Percentiles rank a stretch among this genome's conserved stretches.
Conservation (phyloP, 202 grass and related monocot genomes). For the Musa balbisiana region DNA sequence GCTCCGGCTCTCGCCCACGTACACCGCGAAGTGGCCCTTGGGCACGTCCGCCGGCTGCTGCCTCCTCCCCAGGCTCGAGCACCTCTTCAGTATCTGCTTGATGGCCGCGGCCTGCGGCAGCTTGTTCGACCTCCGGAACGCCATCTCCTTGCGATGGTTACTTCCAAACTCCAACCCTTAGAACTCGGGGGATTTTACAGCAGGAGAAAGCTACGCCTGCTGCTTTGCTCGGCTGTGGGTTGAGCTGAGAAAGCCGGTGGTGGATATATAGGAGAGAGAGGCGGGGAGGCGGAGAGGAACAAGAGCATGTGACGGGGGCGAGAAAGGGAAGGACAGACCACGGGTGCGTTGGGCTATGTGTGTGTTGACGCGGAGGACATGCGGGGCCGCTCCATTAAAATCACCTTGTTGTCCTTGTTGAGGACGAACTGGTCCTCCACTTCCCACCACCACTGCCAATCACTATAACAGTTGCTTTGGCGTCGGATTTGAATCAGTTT, state of each 20-base stretch:
- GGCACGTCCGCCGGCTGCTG: conserved; percentile 73
- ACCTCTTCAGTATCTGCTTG: conserved; percentile 79
- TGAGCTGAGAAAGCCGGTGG: neutral
- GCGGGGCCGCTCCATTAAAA: neutral
- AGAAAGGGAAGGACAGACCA: neutral
- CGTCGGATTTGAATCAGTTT: too few species aligned
- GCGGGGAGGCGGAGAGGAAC: neutral
- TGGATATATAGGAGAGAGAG: neutral
- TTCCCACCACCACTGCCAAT: neutral
- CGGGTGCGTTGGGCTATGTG: neutral
- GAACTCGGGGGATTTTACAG: too few species aligned
- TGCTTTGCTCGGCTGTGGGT: neutral
- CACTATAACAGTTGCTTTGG: too few species aligned
- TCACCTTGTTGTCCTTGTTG: neutral
- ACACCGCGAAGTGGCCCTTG: conserved; percentile 80
- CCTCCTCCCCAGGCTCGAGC: conserved; percentile 63
- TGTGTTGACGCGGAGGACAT: conserved; percentile 1
- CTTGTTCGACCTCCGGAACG: conserved; percentile 44
- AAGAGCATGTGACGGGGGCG: conserved; percentile 7
- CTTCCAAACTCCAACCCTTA: too few species aligned
- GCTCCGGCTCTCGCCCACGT: conserved; percentile 64
- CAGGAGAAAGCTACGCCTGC: neutral
- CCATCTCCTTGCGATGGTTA: conserved; percentile 23
- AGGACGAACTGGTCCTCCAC: neutral
- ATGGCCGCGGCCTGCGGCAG: conserved; percentile 32